These are phyloP conservation scores for Trematosphaeria pertusa DNA, from an alignment of 2,329 filamentous ascomycete genomes.

Conservation along the genomic window DNA sequence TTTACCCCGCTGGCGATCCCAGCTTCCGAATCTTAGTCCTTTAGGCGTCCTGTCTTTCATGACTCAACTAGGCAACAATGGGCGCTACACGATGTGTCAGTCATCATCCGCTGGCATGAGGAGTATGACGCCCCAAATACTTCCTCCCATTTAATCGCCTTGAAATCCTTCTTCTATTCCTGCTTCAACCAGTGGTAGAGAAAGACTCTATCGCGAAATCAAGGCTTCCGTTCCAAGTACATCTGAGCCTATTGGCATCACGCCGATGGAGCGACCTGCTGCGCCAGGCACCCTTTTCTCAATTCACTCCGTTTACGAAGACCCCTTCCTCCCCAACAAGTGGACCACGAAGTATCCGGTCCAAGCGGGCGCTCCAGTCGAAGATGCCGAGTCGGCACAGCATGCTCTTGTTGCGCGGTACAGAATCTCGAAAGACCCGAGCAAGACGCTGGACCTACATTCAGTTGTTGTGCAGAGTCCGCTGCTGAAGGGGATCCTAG, in stretches of 20 bases:
- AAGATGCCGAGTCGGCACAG: constrained; percentile 14
- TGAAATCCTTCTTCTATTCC: too few relatives aligned
- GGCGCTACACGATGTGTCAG: too few relatives aligned
- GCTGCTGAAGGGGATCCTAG: constrained; percentile 37
- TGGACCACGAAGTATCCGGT: constrained; percentile 50
- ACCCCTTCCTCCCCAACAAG: constrained; percentile 49
- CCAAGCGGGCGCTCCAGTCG: constrained; percentile 45
- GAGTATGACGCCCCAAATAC: too few relatives aligned
- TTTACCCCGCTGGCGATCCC: too few relatives aligned
- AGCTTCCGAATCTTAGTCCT: too few relatives aligned
- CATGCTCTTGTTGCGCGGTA: constrained; percentile 23
- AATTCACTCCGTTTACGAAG: constrained; percentile 37
- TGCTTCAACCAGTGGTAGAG: background rate
- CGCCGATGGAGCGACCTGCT: constrained; percentile 28
- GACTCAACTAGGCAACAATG: background rate
- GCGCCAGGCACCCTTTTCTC: constrained; percentile 17
- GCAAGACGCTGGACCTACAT: constrained; percentile 23
- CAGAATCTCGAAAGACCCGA: constrained; percentile 23
- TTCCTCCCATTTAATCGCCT: too few relatives aligned
- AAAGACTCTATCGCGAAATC: too few relatives aligned
- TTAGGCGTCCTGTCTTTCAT: background rate
- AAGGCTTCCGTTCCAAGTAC: too few relatives aligned
- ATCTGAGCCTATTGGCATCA: too few relatives aligned
- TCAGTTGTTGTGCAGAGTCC: constrained; percentile 46
- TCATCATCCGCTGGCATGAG: too few relatives aligned